Evolutionary conservation across 2,329 filamentous ascomycete species (phyloP).

Genomic region (Monosporascus ibericus): DNA sequence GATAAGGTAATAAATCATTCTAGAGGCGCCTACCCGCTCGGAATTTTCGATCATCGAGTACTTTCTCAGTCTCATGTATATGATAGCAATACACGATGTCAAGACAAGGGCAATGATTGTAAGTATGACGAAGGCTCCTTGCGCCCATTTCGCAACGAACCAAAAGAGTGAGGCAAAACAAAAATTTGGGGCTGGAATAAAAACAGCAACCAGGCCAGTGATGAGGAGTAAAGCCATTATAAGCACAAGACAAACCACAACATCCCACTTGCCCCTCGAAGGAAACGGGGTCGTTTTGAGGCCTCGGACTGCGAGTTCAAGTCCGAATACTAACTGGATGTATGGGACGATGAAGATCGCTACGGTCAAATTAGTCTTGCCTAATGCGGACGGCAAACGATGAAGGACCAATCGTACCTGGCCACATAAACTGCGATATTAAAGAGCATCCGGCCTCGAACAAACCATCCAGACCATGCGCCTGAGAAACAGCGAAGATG

Average conservation of each 20-base stretch:
- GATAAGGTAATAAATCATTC: constrained; percentile 63
- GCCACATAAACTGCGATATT: constrained; percentile 53
- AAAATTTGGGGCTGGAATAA: constrained; percentile 48
- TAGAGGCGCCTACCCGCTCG: constrained; percentile 58
- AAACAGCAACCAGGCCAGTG: constrained; percentile 53
- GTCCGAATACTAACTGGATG: constrained; percentile 58
- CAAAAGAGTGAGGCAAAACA: constrained; percentile 65
- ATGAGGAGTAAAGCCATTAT: constrained; percentile 45
- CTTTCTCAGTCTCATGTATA: constrained; percentile 52
- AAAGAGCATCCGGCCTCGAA: constrained; percentile 46
- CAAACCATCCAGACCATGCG: constrained; percentile 45
- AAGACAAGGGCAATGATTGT: constrained; percentile 44
- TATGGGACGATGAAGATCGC: constrained; percentile 63
- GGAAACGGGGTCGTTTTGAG: constrained; percentile 51
- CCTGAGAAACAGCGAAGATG: constrained; percentile 51
- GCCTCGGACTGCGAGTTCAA: constrained; percentile 54
- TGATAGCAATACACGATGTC: constrained; percentile 41
- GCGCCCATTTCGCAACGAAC: constrained; percentile 58
- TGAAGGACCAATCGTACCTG: constrained; percentile 37
- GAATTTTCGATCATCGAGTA: constrained; percentile 48
- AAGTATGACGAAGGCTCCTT: constrained; percentile 49
- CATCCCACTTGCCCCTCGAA: constrained; percentile 52
- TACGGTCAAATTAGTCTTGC: constrained; percentile 28
- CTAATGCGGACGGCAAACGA: background rate
- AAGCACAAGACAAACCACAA: constrained; percentile 48